Conservation (phyloP, 106 monocot genomes). For the Amphibolis antarctica region DNA sequence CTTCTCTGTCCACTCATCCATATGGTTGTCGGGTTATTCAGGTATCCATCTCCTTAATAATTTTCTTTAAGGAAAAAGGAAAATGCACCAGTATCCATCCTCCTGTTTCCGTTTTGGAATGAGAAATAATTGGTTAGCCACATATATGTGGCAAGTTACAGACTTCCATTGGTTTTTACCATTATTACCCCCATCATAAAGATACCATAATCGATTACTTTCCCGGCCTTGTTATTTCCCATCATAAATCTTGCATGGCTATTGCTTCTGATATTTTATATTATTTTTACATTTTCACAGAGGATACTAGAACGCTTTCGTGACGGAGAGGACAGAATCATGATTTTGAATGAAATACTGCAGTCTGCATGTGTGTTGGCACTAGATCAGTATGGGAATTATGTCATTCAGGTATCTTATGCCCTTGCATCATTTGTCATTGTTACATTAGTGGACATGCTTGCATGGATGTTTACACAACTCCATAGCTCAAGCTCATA, state of each 20-base stretch:
- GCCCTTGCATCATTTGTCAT: too few relatives aligned
- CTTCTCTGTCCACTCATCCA: slow-evolving; percentile 7
- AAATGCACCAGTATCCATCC: too few relatives aligned
- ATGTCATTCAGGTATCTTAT: slow-evolving; percentile 13
- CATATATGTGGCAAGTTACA: background rate
- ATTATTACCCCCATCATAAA: background rate
- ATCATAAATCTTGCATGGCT: too few relatives aligned
- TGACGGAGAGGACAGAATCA: slow-evolving; percentile 2
- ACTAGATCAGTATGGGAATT: slow-evolving; percentile 19
- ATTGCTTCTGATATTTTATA: background rate
- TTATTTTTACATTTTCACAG: slow-evolving; percentile 2
- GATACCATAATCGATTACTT: too few relatives aligned
- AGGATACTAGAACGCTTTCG: slow-evolving; percentile 10
- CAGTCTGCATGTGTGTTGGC: background rate
- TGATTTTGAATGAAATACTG: slow-evolving; percentile 17
- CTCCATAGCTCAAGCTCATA: too few relatives aligned
- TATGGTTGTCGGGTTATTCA: slow-evolving; percentile 23
- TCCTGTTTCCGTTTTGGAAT: too few relatives aligned
- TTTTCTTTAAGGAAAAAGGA: too few relatives aligned
- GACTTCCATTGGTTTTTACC: background rate
- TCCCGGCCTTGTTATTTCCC: too few relatives aligned
- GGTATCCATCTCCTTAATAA: background rate
- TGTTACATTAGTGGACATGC: too few relatives aligned
- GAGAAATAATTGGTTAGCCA: background rate
- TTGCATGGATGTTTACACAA: too few relatives aligned